Conservation (phyloP, 805 yeast species). For the Candida odintsovae region DNA sequence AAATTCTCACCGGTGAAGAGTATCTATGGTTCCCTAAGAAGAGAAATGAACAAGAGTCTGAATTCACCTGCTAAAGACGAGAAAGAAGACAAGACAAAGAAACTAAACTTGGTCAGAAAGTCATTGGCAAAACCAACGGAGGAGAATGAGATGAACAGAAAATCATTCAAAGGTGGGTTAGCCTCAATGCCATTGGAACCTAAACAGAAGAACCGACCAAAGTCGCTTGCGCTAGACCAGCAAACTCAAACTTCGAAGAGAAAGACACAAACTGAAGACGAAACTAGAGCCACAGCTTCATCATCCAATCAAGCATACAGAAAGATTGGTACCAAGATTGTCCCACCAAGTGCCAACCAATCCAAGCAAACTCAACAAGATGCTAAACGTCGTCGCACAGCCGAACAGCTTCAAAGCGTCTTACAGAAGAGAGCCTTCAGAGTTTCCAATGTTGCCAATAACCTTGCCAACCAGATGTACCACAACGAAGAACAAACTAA, state of each 20-base stretch:
- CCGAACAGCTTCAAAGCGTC: conserved; percentile 16
- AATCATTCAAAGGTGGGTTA: conserved; percentile 17
- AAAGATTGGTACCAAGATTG: conserved; percentile 21
- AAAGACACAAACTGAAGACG: conserved; percentile 20
- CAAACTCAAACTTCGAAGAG: background rate
- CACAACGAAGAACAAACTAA: conserved; percentile 1
- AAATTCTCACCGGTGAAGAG: conserved; percentile 25
- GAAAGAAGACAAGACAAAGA: conserved; percentile 3
- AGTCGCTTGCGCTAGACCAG: conserved; percentile 14
- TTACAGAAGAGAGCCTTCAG: conserved; percentile 20
- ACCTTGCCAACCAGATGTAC: conserved; percentile 1
- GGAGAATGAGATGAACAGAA: conserved; percentile 12
- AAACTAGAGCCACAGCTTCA: background rate
- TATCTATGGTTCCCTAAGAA: conserved; percentile 21
- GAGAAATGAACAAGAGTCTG: conserved; percentile 17
- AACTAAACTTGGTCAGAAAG: conserved; percentile 18
- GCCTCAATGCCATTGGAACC: conserved; percentile 17
- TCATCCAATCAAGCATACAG: conserved; percentile 14
- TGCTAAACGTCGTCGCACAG: conserved; percentile 23
- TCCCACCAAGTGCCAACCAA: conserved; percentile 15
- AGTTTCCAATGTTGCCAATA: conserved; percentile 15
- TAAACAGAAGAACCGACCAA: conserved; percentile 14
- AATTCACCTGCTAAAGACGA: conserved; percentile 7
- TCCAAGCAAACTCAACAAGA: conserved; percentile 15
- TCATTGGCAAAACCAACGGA: conserved; percentile 19